Base-by-base conservation (phyloP, 1,284 basidiomycete species). In the Boletus sp. region DNA sequence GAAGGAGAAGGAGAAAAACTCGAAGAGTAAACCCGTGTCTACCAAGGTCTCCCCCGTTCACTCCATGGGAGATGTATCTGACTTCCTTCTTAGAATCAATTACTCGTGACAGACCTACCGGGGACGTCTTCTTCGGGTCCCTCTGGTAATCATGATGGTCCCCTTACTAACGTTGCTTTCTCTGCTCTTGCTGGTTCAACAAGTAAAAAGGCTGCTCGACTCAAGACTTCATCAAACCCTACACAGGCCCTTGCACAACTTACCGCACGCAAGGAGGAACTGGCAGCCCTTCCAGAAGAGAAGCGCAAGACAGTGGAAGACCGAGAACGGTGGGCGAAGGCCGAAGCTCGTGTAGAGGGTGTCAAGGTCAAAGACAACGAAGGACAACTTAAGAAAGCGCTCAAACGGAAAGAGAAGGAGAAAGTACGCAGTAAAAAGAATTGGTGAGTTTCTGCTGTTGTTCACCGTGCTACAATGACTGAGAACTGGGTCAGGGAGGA, bases 291-390 rank as follows among this genome's bases (percentile, higher is more conserved):
- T 64, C 85, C 91, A 0, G 89, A 88, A 53, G 92, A 93, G 47
- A 91, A 92, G 71, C 84, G 91, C 22, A 88, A 89, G 66, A 80
- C 80, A 51, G 81, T 86, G 7, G 85, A 91, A 70, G 92, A 94
- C 69, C 80, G 81, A 59, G 88, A 94, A 59, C 84, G 86, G 65
- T 96, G 94, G 92, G 84, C 85, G 54, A 95, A 94, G 75, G 92
- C 94, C 0, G 85, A 88, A 67, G 86, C 91, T 43, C 80, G 92
- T 50, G 79, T 95, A 59, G 89, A 90, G 48, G 95, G 94, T 6
- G 86, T 87, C 45, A 97, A 96, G 75, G 85, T 97, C 33, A 84
- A 84, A 52, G 94, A 97, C 67, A 90, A 94, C 64, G 91, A 92
- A 69, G 73, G 65, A 5, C 78, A 88, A 50, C 73, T 98, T 65